Percentiles rank a stretch among this genome's conserved stretches.
These are phyloP conservation scores for Encephalitozoon intestinalis DNA, from an alignment of 371 early-diverging fungal species.

Conservation along the genomic window DNA sequence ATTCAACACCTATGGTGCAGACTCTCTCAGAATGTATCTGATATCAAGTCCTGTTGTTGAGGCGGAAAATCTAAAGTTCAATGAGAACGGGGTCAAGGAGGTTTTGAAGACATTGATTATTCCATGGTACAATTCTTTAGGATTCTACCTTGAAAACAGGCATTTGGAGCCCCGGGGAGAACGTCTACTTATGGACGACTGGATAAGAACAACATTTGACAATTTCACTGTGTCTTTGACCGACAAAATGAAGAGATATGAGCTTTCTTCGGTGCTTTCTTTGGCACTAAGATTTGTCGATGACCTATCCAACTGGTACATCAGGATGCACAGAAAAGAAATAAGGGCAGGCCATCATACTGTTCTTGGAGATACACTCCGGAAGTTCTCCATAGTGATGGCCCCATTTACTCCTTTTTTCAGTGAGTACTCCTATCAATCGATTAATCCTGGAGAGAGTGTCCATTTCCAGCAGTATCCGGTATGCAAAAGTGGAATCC, in stretches of 20 bases:
- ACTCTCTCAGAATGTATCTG: slow-evolving; percentile 82
- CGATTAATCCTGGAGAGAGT: neutral
- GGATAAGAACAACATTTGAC: slow-evolving; percentile 50
- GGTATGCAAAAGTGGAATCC: neutral
- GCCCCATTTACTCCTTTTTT: slow-evolving; percentile 97
- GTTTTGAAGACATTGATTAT: slow-evolving; percentile 83
- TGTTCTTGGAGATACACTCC: slow-evolving; percentile 81
- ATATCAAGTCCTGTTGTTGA: slow-evolving; percentile 97
- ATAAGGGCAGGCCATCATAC: slow-evolving; percentile 80
- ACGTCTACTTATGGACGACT: slow-evolving; percentile 47
- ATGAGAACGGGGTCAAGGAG: slow-evolving; percentile 93
- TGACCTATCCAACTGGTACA: slow-evolving; percentile 95
- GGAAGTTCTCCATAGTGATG: slow-evolving; percentile 80
- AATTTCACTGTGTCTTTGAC: slow-evolving; percentile 42
- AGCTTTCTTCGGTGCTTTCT: slow-evolving; percentile 87
- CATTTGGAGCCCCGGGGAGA: neutral
- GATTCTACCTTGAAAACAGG: slow-evolving; percentile 83
- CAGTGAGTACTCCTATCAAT: slow-evolving; percentile 91
- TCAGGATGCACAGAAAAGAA: slow-evolving; percentile 92
- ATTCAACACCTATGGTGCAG: slow-evolving; percentile 86
- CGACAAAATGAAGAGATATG: slow-evolving; percentile 63
- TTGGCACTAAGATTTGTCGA: slow-evolving; percentile 80
- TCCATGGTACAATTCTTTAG: slow-evolving; percentile 96
- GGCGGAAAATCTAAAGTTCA: slow-evolving; percentile 88
- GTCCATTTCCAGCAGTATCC: slow-evolving; percentile 58